Base-by-base conservation (phyloP, 768 basidiomycete genomes). In the Panaeolus cyanescens region DNA sequence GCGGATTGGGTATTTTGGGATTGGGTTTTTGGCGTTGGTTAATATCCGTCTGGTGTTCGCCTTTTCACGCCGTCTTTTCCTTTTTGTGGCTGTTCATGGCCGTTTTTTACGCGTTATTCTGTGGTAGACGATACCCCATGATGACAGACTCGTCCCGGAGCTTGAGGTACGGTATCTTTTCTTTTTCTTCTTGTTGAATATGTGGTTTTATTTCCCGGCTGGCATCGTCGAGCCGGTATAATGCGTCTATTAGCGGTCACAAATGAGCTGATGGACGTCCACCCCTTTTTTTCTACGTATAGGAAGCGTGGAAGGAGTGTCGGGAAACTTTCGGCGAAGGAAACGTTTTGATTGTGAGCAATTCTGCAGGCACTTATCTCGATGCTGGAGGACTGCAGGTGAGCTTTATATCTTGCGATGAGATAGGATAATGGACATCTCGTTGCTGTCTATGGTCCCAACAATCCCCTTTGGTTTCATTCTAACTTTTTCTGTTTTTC, bases 291-390 rank as follows among this genome's bases (percentile, higher is more conserved):
- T 50, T 50, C n/a, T 12, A 28, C 30, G 32, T 33, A n/a, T 65
- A 93, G 91, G 79, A 84, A 10, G 84, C 91, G 6, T 98, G 95
- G 95, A 71, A 77, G 30, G 82, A 87, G 65, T 91, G 94, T 56
- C 77, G 86, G 42, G 73, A 81, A 40, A 81, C 84, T 0, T 98
- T 99, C 67, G 92, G 92, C 0, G 80, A 86, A 25, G 83, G 82
- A 0, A 90, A 93, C 62, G 85, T 99, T 5, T 77, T 99, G 62
- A 86, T 99, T 50, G 96, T 99, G 32, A 94, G 92, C 73, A 99
- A 99, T 71, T 95, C 96, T 19, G 94, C 94, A 0, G 96, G 96
- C 1, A 91, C 93, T 25, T 83, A 79, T 59, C 81, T 87, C 59
- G 93, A 93, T 64, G 79, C 88, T 0, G 91, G 89, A 19, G 86